Evolutionary conservation across 768 basidiomycete species (phyloP).

Genomic region (Suillus discolor): DNA sequence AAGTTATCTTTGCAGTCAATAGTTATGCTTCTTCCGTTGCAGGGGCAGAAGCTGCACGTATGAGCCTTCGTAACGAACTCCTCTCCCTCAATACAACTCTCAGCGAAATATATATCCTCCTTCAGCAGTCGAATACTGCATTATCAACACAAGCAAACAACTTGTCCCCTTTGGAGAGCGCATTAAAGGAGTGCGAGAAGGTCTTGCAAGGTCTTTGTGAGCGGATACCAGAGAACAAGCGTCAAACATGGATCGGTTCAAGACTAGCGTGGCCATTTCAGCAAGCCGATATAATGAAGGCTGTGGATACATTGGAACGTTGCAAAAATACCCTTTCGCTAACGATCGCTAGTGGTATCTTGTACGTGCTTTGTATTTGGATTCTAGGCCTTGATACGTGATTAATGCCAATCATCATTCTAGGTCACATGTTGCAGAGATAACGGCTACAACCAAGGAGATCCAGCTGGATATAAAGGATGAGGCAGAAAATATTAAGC

Average conservation of each 20-base stretch:
- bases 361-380: background rate
- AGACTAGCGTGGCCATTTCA: background rate
- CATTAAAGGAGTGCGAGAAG: background rate
- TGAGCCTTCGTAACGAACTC: conserved; percentile 1
- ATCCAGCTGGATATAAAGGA: background rate
- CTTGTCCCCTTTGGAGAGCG: background rate
- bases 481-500: background rate
- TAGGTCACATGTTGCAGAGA: background rate
- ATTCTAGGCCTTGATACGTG: background rate
- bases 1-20: background rate
- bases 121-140: background rate
- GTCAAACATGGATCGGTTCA: background rate
- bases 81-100: background rate
- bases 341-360: background rate
- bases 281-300: background rate
- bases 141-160: background rate
- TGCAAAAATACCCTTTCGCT: background rate
- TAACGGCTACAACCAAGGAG: background rate
- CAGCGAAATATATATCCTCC: background rate
- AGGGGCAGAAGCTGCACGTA: background rate
- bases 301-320: background rate
- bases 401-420: background rate
- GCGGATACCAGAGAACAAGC: background rate
- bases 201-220: background rate
- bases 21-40: conserved; percentile 1